Evolutionary conservation across 1,284 basidiomycete genomes (phyloP), one percentile per base, ranked within the genome.

Genomic region (Anthracocystis panici-leucophaei): DNA sequence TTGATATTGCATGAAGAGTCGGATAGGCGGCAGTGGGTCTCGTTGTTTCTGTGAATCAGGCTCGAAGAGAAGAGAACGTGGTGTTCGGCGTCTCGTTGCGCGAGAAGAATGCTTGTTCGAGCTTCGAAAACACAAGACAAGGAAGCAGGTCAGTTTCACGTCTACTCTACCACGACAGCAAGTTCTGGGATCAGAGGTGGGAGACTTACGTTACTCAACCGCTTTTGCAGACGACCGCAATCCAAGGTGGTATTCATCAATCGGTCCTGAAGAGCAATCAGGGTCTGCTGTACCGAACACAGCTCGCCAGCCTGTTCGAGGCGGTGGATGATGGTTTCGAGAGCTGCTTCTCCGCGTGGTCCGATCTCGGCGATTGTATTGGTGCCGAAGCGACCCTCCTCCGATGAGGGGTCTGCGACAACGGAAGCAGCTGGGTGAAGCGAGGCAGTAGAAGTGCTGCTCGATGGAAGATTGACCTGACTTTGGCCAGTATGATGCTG

Each of bases 231-330:
- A 1, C 58, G 57, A 35, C 45, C 38, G 45, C 38, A 62, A 11
- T 57, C 40, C 20, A 25, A 33, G 6, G 38, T 54, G 9, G 62
- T 58, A 11, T 16, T 58, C 44, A 61, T 54, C 42, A 71, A 31
- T 14, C 31, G 41, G 23, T 61, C 45, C 25, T 71, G 62, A 1
- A 71, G 31, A 2, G 57, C 16, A 23, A 65, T 20, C 12, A 71
- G 50, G 7, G 57, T 52, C 8, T 71, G 68, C 23, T 71, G 68
- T 11, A 65, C 51, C 7, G 57, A 45, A 25, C 57, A 54, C 8
- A 71, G 54, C 5, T 65, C 62, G 14, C 62, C 68, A 4, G 62
- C 58, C n/a, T 61, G 27, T 27, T 65, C 62, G 38, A 65, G 35
- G 11, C 45, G 38, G 8, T 45, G 25, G 6, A 65, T 41, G 38